These are phyloP conservation scores for Botrytis squamosa DNA, from an alignment of 2,329 filamentous ascomycete species.

Conservation along the genomic window DNA sequence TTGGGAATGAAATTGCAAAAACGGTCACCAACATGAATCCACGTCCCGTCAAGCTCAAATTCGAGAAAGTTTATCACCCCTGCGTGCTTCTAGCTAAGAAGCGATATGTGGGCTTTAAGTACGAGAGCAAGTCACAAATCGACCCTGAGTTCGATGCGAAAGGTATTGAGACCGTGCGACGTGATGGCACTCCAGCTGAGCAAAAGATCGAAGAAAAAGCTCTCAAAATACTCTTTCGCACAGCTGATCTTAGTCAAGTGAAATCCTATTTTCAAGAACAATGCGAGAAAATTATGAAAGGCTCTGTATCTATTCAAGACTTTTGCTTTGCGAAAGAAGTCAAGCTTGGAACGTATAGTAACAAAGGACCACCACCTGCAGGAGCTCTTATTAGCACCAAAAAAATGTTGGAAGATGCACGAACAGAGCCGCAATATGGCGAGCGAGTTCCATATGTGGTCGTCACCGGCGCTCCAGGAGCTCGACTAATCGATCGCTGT, in stretches of 20 bases:
- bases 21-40: slow-evolving; percentile 88
- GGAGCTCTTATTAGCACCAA: slow-evolving; percentile 86
- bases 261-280: slow-evolving; percentile 89
- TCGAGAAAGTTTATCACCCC: slow-evolving; percentile 97
- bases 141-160: slow-evolving; percentile 95
- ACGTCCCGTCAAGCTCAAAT: slow-evolving; percentile 89
- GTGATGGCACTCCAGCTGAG: slow-evolving; percentile 91
- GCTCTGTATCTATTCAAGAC: slow-evolving; percentile 85
- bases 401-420: slow-evolving; percentile 81
- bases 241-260: slow-evolving; percentile 81
- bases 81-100: slow-evolving; percentile 95
- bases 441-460: slow-evolving; percentile 96
- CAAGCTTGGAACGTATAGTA: slow-evolving; percentile 82
- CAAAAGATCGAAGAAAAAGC: slow-evolving; percentile 96
- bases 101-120: slow-evolving; percentile 97
- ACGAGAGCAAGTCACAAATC: slow-evolving; percentile 72
- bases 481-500: slow-evolving; percentile 83
- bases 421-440: slow-evolving; percentile 89
- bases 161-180: slow-evolving; percentile 93
- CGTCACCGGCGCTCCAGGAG: slow-evolving; percentile 80
- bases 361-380: slow-evolving; percentile 75
- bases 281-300: slow-evolving; percentile 89
- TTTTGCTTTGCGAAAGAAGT: slow-evolving; percentile 96
- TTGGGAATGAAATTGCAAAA: slow-evolving; percentile 88
- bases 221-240: slow-evolving; percentile 84